Evolutionary conservation across 371 early-diverging fungal genomes (phyloP), one percentile per base, ranked within the genome.

Genomic region (Mucor circinelloides): DNA sequence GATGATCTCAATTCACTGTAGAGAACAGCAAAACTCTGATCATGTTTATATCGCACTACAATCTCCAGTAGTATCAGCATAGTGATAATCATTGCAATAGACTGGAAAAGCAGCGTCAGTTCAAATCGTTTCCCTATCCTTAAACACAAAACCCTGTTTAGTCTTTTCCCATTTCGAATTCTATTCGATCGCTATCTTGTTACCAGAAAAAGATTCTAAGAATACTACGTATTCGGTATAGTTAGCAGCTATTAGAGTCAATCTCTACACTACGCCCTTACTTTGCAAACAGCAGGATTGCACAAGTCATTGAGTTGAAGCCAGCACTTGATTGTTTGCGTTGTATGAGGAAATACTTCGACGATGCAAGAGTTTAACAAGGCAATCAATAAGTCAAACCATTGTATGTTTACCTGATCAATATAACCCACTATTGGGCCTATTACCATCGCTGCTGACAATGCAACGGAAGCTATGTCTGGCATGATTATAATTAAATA

Each of bases 71-170:
- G 59, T 17, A 85, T 67, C 48, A 89, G 65, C 66, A 89, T 89
- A 3, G 85, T 76, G 8, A 78, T 31, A 15, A 88, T 86, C 89
- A 90, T 90, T 2, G 84, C 64, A 27, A 87, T 78, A 3, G 87
- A 86, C 64, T 90, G 90, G 58, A 80, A 76, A 5, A 90, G 64
- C n/a, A 88, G 66, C 10, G 85, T 84, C 0, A 61, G 66, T 42
- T 87, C 90, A 70, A 90, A 90, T 44, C 85, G 80, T 69, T 80
- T 78, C 31, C 87, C 84, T 54, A 84, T 61, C 83, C 84, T 82
- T 21, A 28, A 21, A 50, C 12, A 50, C 50, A 50, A 13, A 36
- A 36, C 10, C 36, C 36, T 13, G 36, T 36, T 36, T 36, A 50
- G 19, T 44, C n/a, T 6, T 38, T 25, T 57, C 25, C 42, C 42